Conservation (phyloP, 1,284 basidiomycete species). For the Irpex rosettiformis region DNA sequence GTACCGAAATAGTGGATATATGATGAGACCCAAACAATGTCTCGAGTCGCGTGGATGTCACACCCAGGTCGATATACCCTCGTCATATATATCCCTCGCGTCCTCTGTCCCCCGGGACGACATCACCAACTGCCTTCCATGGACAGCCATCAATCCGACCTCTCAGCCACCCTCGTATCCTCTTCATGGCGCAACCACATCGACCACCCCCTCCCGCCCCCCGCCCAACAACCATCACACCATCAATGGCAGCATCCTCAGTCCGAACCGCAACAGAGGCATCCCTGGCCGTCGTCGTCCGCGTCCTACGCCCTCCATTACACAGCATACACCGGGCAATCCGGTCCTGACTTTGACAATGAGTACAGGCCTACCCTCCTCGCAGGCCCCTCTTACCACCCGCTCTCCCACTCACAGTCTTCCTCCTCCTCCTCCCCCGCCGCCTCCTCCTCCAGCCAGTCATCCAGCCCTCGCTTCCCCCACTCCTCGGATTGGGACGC, state of each 20-base stretch:
- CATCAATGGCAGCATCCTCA: neutral
- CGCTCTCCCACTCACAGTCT: neutral
- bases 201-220: neutral
- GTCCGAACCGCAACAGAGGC: neutral
- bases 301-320: neutral
- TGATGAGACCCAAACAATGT: neutral
- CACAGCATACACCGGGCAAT: neutral
- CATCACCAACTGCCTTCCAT: neutral
- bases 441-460: slow-evolving; percentile 4
- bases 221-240: neutral
- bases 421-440: slow-evolving; percentile 3
- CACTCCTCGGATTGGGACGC: slow-evolving; percentile 7
- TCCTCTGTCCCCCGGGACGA: neutral
- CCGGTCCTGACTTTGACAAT: neutral
- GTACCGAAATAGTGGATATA: neutral
- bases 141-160: neutral
- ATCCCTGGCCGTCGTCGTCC: neutral
- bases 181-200: neutral
- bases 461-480: slow-evolving; percentile 3
- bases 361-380: neutral
- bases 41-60: too few species aligned
- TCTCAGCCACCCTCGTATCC: neutral
- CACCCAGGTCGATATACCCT: neutral
- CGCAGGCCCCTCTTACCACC: slow-evolving; percentile 1
- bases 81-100: neutral